A percentile compares a stretch with the other conserved stretches of the same genome.
Conservation (phyloP, 331 rosid species). For the Stylosanthes scabra region DNA sequence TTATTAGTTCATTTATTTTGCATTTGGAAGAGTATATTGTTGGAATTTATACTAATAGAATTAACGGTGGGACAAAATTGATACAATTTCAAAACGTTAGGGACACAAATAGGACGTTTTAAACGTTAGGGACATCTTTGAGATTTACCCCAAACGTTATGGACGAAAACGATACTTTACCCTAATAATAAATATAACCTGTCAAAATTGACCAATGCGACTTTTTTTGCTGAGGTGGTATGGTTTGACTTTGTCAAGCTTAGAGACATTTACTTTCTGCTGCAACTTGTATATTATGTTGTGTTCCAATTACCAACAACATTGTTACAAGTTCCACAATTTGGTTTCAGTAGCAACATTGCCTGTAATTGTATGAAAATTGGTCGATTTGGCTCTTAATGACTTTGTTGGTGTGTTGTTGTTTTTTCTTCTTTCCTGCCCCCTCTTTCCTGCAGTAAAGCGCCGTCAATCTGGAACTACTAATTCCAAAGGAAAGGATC, state of each 20-base stretch:
- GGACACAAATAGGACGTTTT: too few species aligned
- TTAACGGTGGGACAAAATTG: too few species aligned
- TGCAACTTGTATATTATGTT: constrained; percentile 5
- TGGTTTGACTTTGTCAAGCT: constrained; percentile 2
- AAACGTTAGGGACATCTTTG: too few species aligned
- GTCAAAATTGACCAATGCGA: constrained; percentile 3
- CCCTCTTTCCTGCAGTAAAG: constrained; percentile 34
- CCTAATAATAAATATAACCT: constrained; percentile 4
- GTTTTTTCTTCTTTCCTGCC: background rate
- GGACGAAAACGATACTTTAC: too few species aligned
- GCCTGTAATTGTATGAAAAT: constrained; percentile 1
- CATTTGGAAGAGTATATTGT: too few species aligned
- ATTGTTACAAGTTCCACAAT: background rate
- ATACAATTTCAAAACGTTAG: too few species aligned
- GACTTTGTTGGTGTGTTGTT: background rate
- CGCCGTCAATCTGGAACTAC: constrained; percentile 37
- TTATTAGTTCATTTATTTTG: too few species aligned
- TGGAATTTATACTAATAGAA: too few species aligned
- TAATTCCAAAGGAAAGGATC: constrained; percentile 37
- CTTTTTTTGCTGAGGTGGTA: background rate
- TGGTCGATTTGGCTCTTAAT: background rate
- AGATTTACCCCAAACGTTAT: too few species aligned
- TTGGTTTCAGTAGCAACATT: constrained; percentile 20
- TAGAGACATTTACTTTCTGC: constrained; percentile 2
- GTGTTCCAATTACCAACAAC: background rate